These are phyloP conservation scores for Torulaspora gathmanii DNA, from an alignment of 805 yeast genomes.

Conservation along the genomic window DNA sequence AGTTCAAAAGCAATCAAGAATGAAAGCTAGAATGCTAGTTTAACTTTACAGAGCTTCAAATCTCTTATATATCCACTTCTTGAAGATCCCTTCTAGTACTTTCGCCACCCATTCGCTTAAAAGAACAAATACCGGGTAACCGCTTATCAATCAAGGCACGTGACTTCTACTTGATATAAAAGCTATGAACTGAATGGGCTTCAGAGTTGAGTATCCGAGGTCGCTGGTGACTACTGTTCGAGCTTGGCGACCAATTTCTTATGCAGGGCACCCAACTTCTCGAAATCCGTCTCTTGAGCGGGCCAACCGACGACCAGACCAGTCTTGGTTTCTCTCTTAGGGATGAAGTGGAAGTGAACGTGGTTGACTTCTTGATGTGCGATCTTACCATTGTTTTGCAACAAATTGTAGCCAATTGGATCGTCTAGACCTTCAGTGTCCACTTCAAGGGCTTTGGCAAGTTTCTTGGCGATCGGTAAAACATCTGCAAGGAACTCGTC, in stretches of 20 bases:
- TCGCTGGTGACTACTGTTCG: constrained; percentile 15
- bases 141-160: background rate
- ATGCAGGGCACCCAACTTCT: constrained; percentile 61
- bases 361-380: constrained; percentile 96
- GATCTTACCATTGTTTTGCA: constrained; percentile 90
- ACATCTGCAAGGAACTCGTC: constrained; percentile 85
- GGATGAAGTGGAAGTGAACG: constrained; percentile 95
- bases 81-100: background rate
- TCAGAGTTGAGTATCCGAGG: background rate
- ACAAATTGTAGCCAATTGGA: constrained; percentile 68
- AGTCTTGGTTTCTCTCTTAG: constrained; percentile 65
- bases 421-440: constrained; percentile 57
- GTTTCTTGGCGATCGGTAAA: constrained; percentile 81
- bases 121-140: background rate
- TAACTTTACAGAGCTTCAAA: background rate
- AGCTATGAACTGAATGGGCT: background rate
- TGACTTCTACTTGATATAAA: background rate
- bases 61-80: background rate
- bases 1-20: background rate
- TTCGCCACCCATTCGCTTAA: background rate
- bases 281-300: constrained; percentile 72
- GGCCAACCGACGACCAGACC: constrained; percentile 96
- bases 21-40: background rate
- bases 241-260: constrained; percentile 49
- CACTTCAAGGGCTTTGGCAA: constrained; percentile 67